Base-by-base conservation (phyloP, 352 stramenopile species). In the Phytophthora sansomeana region DNA sequence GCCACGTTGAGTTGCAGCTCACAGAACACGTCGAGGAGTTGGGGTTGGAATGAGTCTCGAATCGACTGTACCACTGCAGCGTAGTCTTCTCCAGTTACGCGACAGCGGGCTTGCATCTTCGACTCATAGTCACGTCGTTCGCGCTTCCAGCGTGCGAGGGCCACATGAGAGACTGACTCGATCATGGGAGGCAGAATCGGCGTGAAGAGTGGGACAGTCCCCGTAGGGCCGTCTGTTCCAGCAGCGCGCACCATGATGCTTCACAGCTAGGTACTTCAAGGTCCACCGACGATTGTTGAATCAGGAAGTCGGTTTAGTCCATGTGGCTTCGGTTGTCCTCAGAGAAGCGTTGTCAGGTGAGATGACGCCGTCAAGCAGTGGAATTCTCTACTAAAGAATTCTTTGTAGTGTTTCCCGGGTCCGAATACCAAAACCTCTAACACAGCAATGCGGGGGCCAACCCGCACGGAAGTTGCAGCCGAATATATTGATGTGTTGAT, bases 361-460 rank as follows among this genome's bases (percentile, higher is more conserved):
- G 33, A n/a, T 38, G 9, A 38, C 33, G 11, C 33, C 10, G 33
- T 13, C 33, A 10, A 38, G 16, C 10, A 38, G 33, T 38, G 33
- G 33, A n/a, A 38, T n/a, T 38, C n/a, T 38, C 33, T 38, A 38
- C 33, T 38, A 38, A 38, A n/a, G 33, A 38, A 38, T 38, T 38
- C 33, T 38, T 38, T 38, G 33, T n/a, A n/a, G 9, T 38, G 11
- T n/a, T 2, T 38, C 16, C 33, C 33, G 33, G 33, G 33, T 16
- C 33, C 11, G 33, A 38, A 38, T 38, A n/a, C 5, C 33, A 16
- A 38, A 1, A 38, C 13, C 8, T 16, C 33, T 13, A 38, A 38
- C 33, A 51, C 56, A 10, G 59, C 39, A 32, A 72, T 63, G 28
- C 57, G 35, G n/a, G 42, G 43, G n/a, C n/a, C n/a, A n/a, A n/a